These are phyloP conservation scores for Bromus sterilis DNA, from an alignment of 176 grass and related monocot genomes.

Conservation along the genomic window DNA sequence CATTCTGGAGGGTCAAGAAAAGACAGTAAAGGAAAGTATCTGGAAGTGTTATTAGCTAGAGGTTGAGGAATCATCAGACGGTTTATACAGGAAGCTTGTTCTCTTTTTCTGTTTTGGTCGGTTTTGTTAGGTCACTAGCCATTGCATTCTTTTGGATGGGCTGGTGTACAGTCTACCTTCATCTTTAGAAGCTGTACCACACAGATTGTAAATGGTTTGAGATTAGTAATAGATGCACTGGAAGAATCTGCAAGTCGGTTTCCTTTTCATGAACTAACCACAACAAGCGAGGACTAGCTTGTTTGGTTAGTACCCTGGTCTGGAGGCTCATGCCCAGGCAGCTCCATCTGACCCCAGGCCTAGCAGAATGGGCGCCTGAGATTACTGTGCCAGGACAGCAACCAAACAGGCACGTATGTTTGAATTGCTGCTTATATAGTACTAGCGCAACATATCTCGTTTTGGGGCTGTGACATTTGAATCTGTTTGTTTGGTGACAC, in stretches of 20 bases:
- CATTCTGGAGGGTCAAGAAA: background rate
- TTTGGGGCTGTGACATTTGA: background rate
- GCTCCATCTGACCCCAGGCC: too few relatives aligned
- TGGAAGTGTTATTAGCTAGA: constrained; percentile 22
- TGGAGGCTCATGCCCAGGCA: too few relatives aligned
- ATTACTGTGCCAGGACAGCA: too few relatives aligned
- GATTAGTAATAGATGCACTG: background rate
- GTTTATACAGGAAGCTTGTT: constrained; percentile 19
- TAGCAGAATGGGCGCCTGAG: too few relatives aligned
- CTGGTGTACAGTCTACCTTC: background rate
- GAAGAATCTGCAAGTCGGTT: background rate
- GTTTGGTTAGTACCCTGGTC: too few relatives aligned
- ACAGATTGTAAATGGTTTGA: constrained; percentile 3
- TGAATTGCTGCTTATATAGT: background rate
- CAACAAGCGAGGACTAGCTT: too few relatives aligned
- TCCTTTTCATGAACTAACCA: background rate
- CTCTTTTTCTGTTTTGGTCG: background rate
- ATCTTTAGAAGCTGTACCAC: background rate
- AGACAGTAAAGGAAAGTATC: constrained; percentile 4
- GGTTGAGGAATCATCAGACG: constrained; percentile 6
- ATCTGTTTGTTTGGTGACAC: background rate
- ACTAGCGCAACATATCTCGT: background rate
- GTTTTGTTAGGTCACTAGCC: background rate
- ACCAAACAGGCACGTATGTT: too few relatives aligned
- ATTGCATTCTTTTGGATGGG: constrained; percentile 15